Percentiles rank a stretch among this genome's conserved stretches.
Evolutionary conservation across 2,329 filamentous ascomycete species (phyloP).

Genomic region (Ceratocystis papillata): DNA sequence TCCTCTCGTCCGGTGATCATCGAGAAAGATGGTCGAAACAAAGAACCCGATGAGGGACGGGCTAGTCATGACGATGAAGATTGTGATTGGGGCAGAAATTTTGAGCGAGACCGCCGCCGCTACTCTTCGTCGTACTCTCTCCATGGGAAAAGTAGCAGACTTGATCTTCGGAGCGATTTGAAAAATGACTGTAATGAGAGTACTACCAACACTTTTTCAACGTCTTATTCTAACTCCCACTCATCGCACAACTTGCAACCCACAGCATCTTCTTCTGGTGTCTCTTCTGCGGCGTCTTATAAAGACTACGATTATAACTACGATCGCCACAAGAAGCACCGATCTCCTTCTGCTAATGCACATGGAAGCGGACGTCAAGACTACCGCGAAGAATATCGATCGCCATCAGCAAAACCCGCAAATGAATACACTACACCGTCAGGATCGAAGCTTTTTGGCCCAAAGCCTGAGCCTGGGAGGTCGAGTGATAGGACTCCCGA

Average conservation of each 20-base stretch:
- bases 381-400: constrained; percentile 18
- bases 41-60: not conserved
- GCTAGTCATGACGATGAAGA: not conserved
- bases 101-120: constrained; percentile 15
- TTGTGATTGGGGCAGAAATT: not conserved
- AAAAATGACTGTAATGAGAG: constrained; percentile 13
- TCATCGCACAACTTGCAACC: constrained; percentile 12
- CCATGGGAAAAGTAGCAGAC: constrained; percentile 16
- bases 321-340: constrained; percentile 11
- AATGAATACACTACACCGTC: constrained; percentile 17
- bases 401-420: constrained; percentile 20
- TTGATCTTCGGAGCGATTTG: constrained; percentile 12
- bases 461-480: constrained; percentile 22
- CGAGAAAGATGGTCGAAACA: not conserved
- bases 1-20: constrained; percentile 9
- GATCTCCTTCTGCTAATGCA: constrained; percentile 18
- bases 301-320: constrained; percentile 19
- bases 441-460: constrained; percentile 20
- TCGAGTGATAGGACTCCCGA: constrained; percentile 15
- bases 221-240: constrained; percentile 15
- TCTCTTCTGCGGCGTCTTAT: not conserved
- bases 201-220: constrained; percentile 1
- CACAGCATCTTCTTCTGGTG: not conserved
- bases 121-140: constrained; percentile 18
- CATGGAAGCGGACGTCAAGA: constrained; percentile 9